Conservation (phyloP, 2,329 filamentous ascomycete genomes). For the Scytalidium lignicola region DNA sequence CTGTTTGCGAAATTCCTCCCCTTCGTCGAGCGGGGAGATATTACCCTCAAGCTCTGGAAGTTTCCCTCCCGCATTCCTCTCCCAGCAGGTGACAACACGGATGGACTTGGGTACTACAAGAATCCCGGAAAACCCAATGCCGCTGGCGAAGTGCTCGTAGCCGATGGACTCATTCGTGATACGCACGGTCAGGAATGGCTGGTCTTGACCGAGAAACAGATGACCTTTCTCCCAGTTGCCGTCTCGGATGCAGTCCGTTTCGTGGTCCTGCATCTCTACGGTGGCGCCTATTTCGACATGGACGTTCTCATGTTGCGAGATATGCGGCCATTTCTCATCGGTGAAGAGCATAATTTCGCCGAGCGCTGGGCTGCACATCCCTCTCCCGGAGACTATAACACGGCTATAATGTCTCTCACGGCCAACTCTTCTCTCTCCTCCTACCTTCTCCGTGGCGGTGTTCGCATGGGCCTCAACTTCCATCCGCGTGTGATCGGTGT, state of each 20-base stretch:
- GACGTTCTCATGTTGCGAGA: conserved; percentile 50
- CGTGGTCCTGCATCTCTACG: conserved; percentile 48
- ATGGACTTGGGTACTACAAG: conserved; percentile 45
- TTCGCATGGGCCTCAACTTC: conserved; percentile 53
- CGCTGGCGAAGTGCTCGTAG: conserved; percentile 33
- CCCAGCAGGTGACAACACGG: conserved; percentile 41
- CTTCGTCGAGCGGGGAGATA: conserved; percentile 47
- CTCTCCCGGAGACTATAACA: conserved; percentile 50
- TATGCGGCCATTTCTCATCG: conserved; percentile 47
- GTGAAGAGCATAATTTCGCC: conserved; percentile 45
- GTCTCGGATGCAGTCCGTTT: conserved; percentile 51
- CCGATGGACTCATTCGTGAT: conserved; percentile 46
- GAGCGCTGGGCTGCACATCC: conserved; percentile 50
- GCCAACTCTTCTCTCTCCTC: conserved; percentile 51
- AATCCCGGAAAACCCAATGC: conserved; percentile 35
- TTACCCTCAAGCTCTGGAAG: conserved; percentile 46
- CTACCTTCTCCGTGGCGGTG: conserved; percentile 48
- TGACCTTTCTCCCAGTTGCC: conserved; percentile 53
- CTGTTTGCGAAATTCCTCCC: conserved; percentile 48
- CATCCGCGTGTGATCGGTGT: conserved; percentile 49
- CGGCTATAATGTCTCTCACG: conserved; percentile 49
- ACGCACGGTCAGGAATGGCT: conserved; percentile 46
- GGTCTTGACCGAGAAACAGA: conserved; percentile 47
- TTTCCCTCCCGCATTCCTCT: conserved; percentile 48
- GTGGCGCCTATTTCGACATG: conserved; percentile 51